phyloP scores from a whole-genome alignment of 169 alveolate genomes.

The Plasmodium inui region DNA sequence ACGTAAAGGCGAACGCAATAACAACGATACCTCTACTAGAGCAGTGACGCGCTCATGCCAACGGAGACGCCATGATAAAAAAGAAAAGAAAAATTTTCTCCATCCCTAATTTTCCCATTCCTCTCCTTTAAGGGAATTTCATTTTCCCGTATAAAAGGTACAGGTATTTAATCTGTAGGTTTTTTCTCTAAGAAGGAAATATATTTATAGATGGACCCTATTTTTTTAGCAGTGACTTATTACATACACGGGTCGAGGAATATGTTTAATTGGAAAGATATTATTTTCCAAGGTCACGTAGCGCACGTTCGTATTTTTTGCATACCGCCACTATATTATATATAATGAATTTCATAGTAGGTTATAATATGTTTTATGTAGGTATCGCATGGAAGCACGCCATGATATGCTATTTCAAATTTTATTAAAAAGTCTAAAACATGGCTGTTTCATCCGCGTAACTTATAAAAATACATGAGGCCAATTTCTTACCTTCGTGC shows the following conservation, averaged over 20 bases:
- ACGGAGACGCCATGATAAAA: not conserved
- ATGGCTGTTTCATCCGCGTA: not conserved
- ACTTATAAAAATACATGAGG: not conserved
- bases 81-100: not conserved
- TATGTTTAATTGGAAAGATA: not conserved
- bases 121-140: not conserved
- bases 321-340: not conserved
- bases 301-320: not conserved
- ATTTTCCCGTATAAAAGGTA: not conserved
- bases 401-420: not conserved
- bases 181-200: not conserved
- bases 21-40: not conserved
- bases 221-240: not conserved
- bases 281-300: not conserved
- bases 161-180: not conserved
- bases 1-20: not conserved
- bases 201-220: not conserved
- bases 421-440: too few relatives aligned
- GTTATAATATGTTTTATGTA: not conserved
- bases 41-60: not conserved
- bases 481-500: not conserved
- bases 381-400: not conserved
- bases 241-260: not conserved
- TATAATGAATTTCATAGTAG: not conserved
- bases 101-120: not conserved